Evolutionary conservation across 1,139 yeast species (phyloP).

Genomic region (Geotrichum citri-aurantii): DNA sequence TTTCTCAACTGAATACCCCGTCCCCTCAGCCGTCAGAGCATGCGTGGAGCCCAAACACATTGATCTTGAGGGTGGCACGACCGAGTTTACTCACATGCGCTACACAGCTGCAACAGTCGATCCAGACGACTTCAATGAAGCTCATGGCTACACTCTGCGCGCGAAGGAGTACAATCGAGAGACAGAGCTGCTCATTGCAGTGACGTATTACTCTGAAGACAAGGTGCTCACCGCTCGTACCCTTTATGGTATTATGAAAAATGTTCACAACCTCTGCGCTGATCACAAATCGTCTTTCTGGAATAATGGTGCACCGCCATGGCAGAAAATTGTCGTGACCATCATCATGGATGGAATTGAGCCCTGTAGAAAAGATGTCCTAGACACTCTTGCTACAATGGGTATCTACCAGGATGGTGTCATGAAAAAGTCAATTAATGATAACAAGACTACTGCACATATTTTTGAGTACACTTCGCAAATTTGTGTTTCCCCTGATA

Average conservation of each 20-base stretch:
- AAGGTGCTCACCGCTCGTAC: constrained; percentile 84
- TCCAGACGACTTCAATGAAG: constrained; percentile 59
- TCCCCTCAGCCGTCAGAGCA: constrained; percentile 58
- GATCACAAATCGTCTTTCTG: constrained; percentile 48
- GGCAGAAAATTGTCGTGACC: constrained; percentile 90
- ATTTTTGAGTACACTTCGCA: constrained; percentile 80
- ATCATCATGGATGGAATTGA: constrained; percentile 92
- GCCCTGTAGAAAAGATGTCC: constrained; percentile 74
- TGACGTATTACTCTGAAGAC: constrained; percentile 84
- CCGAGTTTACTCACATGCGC: constrained; percentile 67
- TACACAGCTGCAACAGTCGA: constrained; percentile 77
- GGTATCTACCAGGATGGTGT: constrained; percentile 95
- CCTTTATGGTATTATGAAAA: constrained; percentile 87
- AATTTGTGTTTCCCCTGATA: constrained; percentile 51
- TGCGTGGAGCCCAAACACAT: constrained; percentile 47
- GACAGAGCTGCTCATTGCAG: constrained; percentile 80
- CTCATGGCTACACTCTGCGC: constrained; percentile 71
- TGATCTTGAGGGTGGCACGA: constrained; percentile 58
- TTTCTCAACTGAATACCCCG: constrained; percentile 70
- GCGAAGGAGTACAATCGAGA: constrained; percentile 68
- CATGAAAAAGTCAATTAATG: constrained; percentile 84
- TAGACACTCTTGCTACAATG: constrained; percentile 81
- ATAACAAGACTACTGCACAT: constrained; percentile 81
- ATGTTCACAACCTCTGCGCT: constrained; percentile 74
- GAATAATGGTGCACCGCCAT: constrained; percentile 50